Base-by-base conservation (phyloP, 305 asterid species). In the Rubia balearica region DNA sequence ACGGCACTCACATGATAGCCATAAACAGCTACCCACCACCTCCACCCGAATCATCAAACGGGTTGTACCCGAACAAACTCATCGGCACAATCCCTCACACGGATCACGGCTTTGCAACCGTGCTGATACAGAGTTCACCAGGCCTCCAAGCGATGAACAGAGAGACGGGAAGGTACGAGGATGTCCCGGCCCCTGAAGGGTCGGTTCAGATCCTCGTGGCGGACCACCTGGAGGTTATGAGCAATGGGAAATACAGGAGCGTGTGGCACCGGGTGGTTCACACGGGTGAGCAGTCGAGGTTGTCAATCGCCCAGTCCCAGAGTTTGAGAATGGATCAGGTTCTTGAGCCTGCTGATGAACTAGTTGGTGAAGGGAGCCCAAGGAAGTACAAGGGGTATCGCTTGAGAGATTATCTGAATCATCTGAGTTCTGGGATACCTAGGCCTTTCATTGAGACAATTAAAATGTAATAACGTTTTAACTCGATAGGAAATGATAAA, bases 151-250 rank as follows among this genome's bases (percentile, higher is more conserved):
- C 81, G 8, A 22, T 74, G 62, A 74, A 76, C 27, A 3, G 3
- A 65, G 30, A 40, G 8, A 12, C 21, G 17, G 57, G 11, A 56
- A 64, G 14, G 6, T 56, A 45, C 80, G 85, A 85, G 75, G 72
- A 65, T 42, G 12, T 27, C 73, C 75, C 49, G 0, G 0, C 12
- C 9, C 60, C 71, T 14, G 66, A 79, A 49, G 85, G 84, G 61
- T 71, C 82, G 0, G 46, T 84, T 0, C 77, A 77, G 61, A 80
- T 84, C 12, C 61, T 82, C 4, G 85, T 84, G n/a, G 91, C 85
- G 16, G 82, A 81, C 40, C 86, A 81, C 53, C 75, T 82, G 74
- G 87, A 84, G 76, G 87, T 73, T 42, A 22, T 82, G 45, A 86
- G 85, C 74, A 86, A 81, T 69, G 83, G 85, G 2, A 65, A 73